A percentile compares a stretch with the other conserved stretches of the same genome.
Conservation (phyloP, 2,329 filamentous ascomycete species). For the Alternaria postmessia region DNA sequence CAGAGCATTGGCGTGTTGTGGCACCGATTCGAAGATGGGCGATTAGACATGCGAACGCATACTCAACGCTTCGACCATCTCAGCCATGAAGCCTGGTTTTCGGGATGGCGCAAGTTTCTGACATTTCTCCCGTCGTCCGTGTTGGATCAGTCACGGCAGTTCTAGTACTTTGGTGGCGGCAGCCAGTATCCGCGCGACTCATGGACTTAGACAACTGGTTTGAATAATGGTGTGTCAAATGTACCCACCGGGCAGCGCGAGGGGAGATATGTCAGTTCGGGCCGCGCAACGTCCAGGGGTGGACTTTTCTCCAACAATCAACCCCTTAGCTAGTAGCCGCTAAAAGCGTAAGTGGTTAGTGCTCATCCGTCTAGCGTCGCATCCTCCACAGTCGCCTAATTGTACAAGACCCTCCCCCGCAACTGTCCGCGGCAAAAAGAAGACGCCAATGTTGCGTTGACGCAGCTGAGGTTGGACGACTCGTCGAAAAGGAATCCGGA, state of each 20-base stretch:
- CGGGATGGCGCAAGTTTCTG: conserved; percentile 15
- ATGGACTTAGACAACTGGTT: not conserved
- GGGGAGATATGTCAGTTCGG: conserved; percentile 4
- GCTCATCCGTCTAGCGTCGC: conserved; percentile 14
- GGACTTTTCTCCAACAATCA: conserved; percentile 17
- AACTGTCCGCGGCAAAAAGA: conserved; percentile 16
- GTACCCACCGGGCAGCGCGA: not conserved
- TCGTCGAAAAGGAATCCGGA: conserved; percentile 10
- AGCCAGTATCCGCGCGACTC: conserved; percentile 4
- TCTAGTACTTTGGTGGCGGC: not conserved
- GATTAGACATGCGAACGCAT: conserved; percentile 11
- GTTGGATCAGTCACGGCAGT: not conserved
- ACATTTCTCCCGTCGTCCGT: conserved; percentile 11
- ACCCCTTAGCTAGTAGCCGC: conserved; percentile 4
- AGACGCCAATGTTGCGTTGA: conserved; percentile 5
- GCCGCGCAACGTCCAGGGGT: conserved; percentile 10
- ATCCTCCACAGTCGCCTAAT: conserved; percentile 33
- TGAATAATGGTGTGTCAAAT: not conserved
- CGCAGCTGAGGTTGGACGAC: conserved; percentile 2
- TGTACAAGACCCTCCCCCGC: conserved; percentile 22
- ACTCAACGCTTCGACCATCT: not conserved
- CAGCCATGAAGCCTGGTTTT: conserved; percentile 10
- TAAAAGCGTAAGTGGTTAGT: conserved; percentile 11
- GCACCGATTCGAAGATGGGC: conserved; percentile 15
- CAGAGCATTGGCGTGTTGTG: conserved; percentile 2